Evolutionary conservation across 352 stramenopile genomes (phyloP).

Genomic region (Salisapilia sapeloensis): DNA sequence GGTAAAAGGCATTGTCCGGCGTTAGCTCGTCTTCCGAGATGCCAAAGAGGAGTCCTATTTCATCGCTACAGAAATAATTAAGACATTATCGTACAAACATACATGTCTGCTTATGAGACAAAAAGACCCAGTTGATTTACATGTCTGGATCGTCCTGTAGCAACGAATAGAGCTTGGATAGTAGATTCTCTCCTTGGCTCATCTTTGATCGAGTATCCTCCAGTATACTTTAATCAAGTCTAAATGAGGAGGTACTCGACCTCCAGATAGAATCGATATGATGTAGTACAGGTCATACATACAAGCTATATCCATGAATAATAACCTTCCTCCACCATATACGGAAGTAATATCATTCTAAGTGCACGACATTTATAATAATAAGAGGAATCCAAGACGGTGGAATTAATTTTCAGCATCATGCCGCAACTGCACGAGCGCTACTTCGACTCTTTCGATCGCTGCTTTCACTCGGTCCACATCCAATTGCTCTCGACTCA

Average conservation of each 20-base stretch:
- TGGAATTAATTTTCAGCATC: too few species aligned
- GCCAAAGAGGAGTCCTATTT: conserved; percentile 53
- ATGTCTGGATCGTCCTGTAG: conserved; percentile 54
- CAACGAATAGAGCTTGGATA: conserved; percentile 17
- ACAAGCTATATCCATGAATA: too few species aligned
- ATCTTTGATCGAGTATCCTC: too few species aligned
- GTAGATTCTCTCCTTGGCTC: conserved; percentile 11
- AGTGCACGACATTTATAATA: too few species aligned
- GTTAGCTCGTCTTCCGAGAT: conserved; percentile 23
- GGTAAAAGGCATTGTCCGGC: conserved; percentile 33
- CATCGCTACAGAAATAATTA: conserved; percentile 22
- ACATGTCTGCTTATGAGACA: not conserved
- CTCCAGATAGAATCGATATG: too few species aligned
- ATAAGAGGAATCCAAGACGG: too few species aligned
- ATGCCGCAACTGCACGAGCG: conserved; percentile 42
- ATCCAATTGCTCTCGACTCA: conserved; percentile 15
- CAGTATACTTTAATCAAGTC: too few species aligned
- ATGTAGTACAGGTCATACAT: too few species aligned
- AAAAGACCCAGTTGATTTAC: conserved; percentile 7
- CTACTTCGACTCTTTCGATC: conserved; percentile 43
- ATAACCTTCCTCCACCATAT: too few species aligned
- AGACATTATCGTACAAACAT: not conserved
- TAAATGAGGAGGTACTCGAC: too few species aligned
- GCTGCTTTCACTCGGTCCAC: conserved; percentile 26
- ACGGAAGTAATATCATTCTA: too few species aligned